Conservation (phyloP, 192 early-diverging fungal species). For the Rhizophagus sp. region DNA sequence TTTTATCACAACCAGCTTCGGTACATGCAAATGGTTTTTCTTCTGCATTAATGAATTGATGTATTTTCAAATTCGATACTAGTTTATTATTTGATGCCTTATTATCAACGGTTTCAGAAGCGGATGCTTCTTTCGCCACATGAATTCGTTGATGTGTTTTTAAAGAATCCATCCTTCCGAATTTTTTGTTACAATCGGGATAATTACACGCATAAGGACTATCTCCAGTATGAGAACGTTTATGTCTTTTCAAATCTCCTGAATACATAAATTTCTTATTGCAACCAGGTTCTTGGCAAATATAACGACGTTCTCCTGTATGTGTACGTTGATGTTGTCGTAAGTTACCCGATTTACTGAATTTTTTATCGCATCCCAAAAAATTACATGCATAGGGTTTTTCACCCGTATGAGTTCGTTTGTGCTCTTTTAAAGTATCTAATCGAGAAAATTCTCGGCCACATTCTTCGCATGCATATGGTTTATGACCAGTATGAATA, state of each 20-base stretch:
- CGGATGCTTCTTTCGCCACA: constrained; percentile 45
- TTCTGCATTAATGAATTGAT: constrained; percentile 35
- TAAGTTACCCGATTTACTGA: constrained; percentile 75
- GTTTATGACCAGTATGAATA: constrained; percentile 72
- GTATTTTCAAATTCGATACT: constrained; percentile 36
- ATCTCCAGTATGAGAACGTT: constrained; percentile 47
- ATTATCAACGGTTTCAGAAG: constrained; percentile 55
- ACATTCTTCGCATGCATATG: constrained; percentile 69
- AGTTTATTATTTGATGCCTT: constrained; percentile 51
- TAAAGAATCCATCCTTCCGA: constrained; percentile 76
- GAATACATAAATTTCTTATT: constrained; percentile 50
- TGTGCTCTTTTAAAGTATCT: constrained; percentile 77
- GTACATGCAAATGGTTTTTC: constrained; percentile 43
- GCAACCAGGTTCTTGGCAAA: constrained; percentile 47
- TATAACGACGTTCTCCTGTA: constrained; percentile 46
- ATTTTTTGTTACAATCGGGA: constrained; percentile 32
- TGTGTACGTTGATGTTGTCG: constrained; percentile 69
- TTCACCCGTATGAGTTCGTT: constrained; percentile 83
- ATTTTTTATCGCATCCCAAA: constrained; percentile 26
- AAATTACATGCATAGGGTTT: constrained; percentile 42
- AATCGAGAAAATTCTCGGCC: constrained; percentile 72
- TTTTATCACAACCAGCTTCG: constrained; percentile 59
- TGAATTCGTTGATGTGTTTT: constrained; percentile 69
- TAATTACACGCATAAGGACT: constrained; percentile 37
- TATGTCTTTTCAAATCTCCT: constrained; percentile 50